Evolutionary conservation across 257 asterid genomes (phyloP), one percentile per base, ranked within the genome.

Genomic region (Solanum medicagineum): DNA sequence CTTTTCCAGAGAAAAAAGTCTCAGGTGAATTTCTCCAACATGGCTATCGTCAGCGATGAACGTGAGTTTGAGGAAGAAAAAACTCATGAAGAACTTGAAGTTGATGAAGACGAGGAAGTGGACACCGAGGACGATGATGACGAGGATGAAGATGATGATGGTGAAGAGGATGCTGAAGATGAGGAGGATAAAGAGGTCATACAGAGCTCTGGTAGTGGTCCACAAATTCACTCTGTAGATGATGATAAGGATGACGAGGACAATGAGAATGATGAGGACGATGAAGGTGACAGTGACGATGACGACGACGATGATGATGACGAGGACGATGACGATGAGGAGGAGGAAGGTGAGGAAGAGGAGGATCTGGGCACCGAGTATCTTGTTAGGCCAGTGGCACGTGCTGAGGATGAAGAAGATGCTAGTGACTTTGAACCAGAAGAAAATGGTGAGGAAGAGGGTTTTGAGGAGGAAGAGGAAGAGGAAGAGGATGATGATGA

Each of bases 331-430:
- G 88, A 75, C 0, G 88, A 84, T 1, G 86, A 44, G 1, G 87
- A 85, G 11, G 89, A 85, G n/a, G 91, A 85, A 29, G 89, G 59
- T 16, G 90, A 79, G 81, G 90, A 32, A 16, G 77, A 68, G 98
- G 97, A 88, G 86, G 99, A 96, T 91, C 87, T 94, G 85, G 98
- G 98, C 45, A 96, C 98, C 0, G 98, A 96, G 83, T 93, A 93
- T 92, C 93, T 96, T 44, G 94, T 93, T 47, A 90, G 93, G 86
- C 97, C 98, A 59, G 89, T 93, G 10, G 98, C 87, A 32, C 96
- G 79, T 16, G 94, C 97, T 26, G 99, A 96, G 87, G 98, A 94
- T 11, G 99, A 94, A 87, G 96, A 93, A 91, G 96, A 94, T 85
- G 93, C 96, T 4, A 93, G 98, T 81, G 98, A 96, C 86, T 94